Base-by-base conservation (phyloP, 2,329 filamentous ascomycete species). In the Ascochyta clinopodiicola region DNA sequence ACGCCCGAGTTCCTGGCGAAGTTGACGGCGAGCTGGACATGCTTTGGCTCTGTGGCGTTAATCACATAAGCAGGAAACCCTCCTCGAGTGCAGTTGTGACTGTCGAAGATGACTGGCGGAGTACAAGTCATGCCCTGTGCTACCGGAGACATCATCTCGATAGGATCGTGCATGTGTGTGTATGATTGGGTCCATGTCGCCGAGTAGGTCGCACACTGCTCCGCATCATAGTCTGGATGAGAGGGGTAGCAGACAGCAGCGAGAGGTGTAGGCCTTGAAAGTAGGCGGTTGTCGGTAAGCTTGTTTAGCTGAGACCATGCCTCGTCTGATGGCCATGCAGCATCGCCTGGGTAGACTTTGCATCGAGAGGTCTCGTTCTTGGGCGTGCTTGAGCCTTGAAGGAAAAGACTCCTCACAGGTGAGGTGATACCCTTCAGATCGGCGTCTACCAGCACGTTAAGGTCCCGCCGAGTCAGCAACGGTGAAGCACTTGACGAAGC, bases 251-350 rank as follows among this genome's bases (percentile, higher is more conserved):
- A 75, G 3, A 74, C 70, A 32, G 70, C 62, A 25, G 70, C 71
- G 43, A 69, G 60, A 38, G 71, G 71, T 24, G 63, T 61, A 9
- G 71, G 70, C 36, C 64, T 57, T 27, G 48, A 56, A 39, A 73
- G 56, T 12, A 75, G 60, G 24, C 66, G 66, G 35, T 66, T 63
- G 40, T 63, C 70, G 35, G 67, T 68, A 31, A 69, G 38, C 17
- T 67, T 62, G 67, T 84, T 83, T 46, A 86, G 74, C 13, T 62
- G 60, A 6, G 63, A 55, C 83, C 83, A 86, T 12, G 69, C 69
- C 0, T 71, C 61, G 12, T 75, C 56, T 0, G 77, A 78, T 0
- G 84, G 84, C 84, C 83, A 86, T 42, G 67, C 66, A 7, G 67
- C 22, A 13, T 78, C 77, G 19, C 75, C 77, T 1, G 81, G 82